Evolutionary conservation across 257 asterid genomes (phyloP).

Genomic region (Henckelia pumila): DNA sequence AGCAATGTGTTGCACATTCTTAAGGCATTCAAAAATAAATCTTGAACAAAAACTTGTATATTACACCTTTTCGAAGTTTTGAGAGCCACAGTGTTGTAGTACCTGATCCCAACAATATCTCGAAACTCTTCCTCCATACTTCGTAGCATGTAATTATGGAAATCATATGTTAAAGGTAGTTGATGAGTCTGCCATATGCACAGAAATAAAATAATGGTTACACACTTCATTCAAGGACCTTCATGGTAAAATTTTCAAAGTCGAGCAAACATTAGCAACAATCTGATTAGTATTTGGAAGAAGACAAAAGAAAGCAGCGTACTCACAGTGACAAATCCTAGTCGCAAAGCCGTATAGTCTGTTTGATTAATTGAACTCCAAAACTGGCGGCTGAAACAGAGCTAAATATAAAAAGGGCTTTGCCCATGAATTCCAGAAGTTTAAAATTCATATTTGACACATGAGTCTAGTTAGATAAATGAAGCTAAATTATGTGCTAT

Average conservation of each 20-base stretch:
- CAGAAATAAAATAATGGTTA: conserved; percentile 11
- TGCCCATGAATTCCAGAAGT: too few species aligned
- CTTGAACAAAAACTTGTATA: neutral
- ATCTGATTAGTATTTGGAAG: too few species aligned
- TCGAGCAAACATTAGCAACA: too few species aligned
- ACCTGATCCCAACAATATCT: conserved; percentile 94
- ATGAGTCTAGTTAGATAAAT: too few species aligned
- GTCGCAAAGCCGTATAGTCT: conserved; percentile 86
- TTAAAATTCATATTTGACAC: neutral
- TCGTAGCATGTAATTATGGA: conserved; percentile 91
- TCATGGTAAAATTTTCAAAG: too few species aligned
- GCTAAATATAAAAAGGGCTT: conserved; percentile 44
- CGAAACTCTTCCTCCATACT: conserved; percentile 98
- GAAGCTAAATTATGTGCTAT: too few species aligned
- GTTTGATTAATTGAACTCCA: conserved; percentile 95
- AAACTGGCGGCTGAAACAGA: conserved; percentile 96
- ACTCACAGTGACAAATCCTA: conserved; percentile 79
- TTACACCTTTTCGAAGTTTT: neutral
- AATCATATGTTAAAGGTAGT: conserved; percentile 79
- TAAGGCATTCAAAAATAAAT: neutral
- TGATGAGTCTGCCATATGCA: conserved; percentile 71
- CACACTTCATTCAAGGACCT: neutral
- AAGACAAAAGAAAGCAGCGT: too few species aligned
- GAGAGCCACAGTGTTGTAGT: conserved; percentile 19
- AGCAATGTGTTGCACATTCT: too few species aligned